A percentile compares a stretch with the other conserved stretches of the same genome.
Conservation (phyloP, 257 asterid species). For the Solanum bulbocastanum region DNA sequence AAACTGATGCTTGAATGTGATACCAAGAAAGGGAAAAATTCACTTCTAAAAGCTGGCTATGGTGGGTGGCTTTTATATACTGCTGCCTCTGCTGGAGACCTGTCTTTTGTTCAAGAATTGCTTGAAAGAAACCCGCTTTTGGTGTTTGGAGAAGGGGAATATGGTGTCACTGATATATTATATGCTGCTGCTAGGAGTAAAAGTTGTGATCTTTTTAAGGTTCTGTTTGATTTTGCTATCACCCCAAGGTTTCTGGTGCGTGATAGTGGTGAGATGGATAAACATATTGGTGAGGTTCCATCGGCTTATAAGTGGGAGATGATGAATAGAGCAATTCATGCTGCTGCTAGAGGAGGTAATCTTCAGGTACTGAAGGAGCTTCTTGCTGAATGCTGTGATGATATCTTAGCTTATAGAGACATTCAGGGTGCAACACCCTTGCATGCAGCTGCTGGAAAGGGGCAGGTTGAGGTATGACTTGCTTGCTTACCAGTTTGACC, state of each 20-base stretch:
- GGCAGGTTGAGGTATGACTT: conserved; percentile 65
- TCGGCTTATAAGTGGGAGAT: conserved; percentile 74
- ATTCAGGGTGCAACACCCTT: conserved; percentile 60
- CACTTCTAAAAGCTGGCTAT: conserved; percentile 65
- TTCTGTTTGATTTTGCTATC: conserved; percentile 53
- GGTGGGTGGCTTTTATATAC: conserved; percentile 97
- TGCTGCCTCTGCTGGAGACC: conserved; percentile 91
- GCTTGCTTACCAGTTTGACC: neutral
- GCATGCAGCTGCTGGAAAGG: conserved; percentile 89
- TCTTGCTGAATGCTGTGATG: conserved; percentile 50
- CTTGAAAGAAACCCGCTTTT: conserved; percentile 66
- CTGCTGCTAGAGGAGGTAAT: conserved; percentile 98
- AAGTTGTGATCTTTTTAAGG: conserved; percentile 47
- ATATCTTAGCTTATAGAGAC: conserved; percentile 56
- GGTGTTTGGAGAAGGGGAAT: conserved; percentile 91
- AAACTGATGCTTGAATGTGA: conserved; percentile 57
- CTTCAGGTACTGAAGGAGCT: conserved; percentile 56
- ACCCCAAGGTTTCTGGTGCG: conserved; percentile 44
- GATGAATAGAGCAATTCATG: conserved; percentile 74
- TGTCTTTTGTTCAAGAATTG: conserved; percentile 52
- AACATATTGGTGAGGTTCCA: conserved; percentile 46
- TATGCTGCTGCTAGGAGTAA: conserved; percentile 89
- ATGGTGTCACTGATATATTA: conserved; percentile 75
- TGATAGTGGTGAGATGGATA: conserved; percentile 27
- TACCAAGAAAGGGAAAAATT: conserved; percentile 43